Evolutionary conservation across 768 basidiomycete genomes (phyloP).

Genomic region (Calocera cornea): DNA sequence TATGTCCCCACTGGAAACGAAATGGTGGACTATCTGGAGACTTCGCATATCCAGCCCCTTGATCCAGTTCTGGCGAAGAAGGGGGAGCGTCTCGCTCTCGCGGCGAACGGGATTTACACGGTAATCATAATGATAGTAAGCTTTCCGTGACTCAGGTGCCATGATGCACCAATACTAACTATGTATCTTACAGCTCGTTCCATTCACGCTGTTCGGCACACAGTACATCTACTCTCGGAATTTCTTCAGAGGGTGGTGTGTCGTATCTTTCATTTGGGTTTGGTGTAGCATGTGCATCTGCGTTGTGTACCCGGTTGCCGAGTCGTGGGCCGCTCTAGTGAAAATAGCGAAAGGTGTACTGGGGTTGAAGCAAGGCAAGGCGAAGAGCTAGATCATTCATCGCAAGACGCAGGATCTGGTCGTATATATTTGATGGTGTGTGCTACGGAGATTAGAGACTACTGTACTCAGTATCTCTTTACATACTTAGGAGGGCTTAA

Average conservation of each 20-base stretch:
- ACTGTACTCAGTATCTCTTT: too few species aligned
- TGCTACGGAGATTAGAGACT: too few species aligned
- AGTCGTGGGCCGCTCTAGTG: neutral
- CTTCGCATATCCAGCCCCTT: neutral
- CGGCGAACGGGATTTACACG: neutral
- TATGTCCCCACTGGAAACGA: neutral
- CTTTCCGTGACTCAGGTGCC: too few species aligned
- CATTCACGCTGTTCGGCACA: neutral
- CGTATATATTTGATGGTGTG: too few species aligned
- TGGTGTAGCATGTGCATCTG: constrained; percentile 1
- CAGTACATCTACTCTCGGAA: neutral
- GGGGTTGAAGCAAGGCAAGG: neutral
- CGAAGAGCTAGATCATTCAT: too few species aligned
- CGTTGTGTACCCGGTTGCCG: neutral
- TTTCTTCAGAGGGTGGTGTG: neutral
- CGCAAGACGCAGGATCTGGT: too few species aligned
- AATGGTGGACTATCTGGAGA: constrained; percentile 1
- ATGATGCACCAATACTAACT: too few species aligned
- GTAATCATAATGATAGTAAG: neutral
- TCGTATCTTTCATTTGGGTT: neutral
- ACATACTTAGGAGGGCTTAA: too few species aligned
- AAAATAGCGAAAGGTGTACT: neutral
- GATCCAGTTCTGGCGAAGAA: neutral
- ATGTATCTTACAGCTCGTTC: neutral
- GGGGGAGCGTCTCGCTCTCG: neutral